A percentile compares a stretch with the other conserved stretches of the same genome.
phyloP scores from a whole-genome alignment of 1,139 yeast genomes.

The Taphrina confusa region DNA sequence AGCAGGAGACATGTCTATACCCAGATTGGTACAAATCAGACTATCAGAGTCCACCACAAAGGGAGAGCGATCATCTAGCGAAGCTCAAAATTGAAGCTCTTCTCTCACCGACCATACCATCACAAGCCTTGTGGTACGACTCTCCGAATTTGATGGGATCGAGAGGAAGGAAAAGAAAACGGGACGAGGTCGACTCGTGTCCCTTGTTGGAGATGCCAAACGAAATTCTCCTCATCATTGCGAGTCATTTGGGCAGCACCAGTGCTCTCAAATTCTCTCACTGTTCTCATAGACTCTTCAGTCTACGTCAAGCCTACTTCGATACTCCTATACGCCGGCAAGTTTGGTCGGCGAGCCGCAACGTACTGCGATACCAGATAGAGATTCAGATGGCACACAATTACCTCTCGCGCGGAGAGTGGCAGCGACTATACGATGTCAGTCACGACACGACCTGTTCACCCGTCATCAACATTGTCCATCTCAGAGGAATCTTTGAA shows the following conservation, averaged over 20 bases:
- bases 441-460: not conserved
- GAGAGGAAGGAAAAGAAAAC: not conserved
- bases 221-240: not conserved
- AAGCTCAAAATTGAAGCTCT: constrained; percentile 1
- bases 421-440: constrained; percentile 4
- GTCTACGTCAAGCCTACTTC: not conserved
- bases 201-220: not conserved
- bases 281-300: not conserved
- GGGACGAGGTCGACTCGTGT: constrained; percentile 1
- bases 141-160: not conserved
- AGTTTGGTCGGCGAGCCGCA: not conserved
- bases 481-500: not conserved
- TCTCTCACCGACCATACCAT: not conserved
- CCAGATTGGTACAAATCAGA: not conserved
- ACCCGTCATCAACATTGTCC: constrained; percentile 1
- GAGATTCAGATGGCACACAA: not conserved
- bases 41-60: not conserved
- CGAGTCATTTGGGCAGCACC: not conserved
- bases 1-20: not conserved
- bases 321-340: not conserved
- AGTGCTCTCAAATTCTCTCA: constrained; percentile 1
- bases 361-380: constrained; percentile 2
- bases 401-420: not conserved
- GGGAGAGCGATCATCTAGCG: not conserved
- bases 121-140: too few species aligned